Conservation (phyloP, 306 rosid species). For the Vigna hirtella region DNA sequence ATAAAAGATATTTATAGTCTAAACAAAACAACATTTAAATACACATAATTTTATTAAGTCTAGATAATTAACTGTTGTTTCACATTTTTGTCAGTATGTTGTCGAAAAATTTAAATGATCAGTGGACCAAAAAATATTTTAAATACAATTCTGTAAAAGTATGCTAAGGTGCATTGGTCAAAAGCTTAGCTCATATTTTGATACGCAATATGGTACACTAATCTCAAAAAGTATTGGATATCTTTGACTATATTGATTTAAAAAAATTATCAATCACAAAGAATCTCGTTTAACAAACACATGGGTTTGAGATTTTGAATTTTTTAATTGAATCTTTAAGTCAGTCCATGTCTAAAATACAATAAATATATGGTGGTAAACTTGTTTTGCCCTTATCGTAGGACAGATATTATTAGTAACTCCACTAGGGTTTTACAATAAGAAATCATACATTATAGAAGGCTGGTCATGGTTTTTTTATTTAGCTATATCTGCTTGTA, state of each 20-base stretch:
- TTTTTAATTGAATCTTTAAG: background rate
- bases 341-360: slow-evolving; percentile 2
- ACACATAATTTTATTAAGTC: too few species aligned
- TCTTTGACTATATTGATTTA: background rate
- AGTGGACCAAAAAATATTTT: background rate
- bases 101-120: background rate
- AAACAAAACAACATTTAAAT: too few species aligned
- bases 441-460: background rate
- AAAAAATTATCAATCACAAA: background rate
- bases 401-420: background rate
- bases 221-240: slow-evolving; percentile 12
- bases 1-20: too few species aligned
- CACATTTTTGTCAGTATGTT: too few species aligned
- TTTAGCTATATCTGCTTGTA: background rate
- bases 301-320: too few species aligned
- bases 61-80: too few species aligned
- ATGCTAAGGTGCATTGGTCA: background rate
- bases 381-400: background rate
- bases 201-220: background rate
- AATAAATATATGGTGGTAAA: slow-evolving; percentile 6
- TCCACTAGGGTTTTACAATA: background rate
- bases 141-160: background rate
- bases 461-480: background rate
- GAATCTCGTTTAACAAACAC: background rate
- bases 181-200: slow-evolving; percentile 3